phyloP scores from a whole-genome alignment of 306 rosid species.

The Dryas drummondii region DNA sequence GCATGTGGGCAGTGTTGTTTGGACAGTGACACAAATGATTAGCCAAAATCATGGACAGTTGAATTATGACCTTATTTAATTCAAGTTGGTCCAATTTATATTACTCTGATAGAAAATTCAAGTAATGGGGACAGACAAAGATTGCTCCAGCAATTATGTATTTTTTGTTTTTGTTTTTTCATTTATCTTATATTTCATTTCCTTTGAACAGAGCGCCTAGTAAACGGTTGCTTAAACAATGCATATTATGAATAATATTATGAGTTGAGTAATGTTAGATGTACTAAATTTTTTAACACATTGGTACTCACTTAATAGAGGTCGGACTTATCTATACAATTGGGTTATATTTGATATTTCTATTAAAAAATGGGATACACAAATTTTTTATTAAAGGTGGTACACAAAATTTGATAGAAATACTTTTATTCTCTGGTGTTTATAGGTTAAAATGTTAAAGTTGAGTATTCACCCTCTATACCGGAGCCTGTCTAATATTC shows the following conservation, averaged over 20 bases:
- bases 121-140: conserved; percentile 5
- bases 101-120: neutral
- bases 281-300: too few relatives aligned
- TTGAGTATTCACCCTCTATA: conserved; percentile 16
- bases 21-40: conserved; percentile 20
- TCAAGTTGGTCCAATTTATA: conserved; percentile 8
- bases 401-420: too few relatives aligned
- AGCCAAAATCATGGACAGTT: neutral
- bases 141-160: conserved; percentile 16
- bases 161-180: neutral
- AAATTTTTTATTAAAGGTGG: too few relatives aligned
- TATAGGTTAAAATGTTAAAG: neutral
- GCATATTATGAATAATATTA: too few relatives aligned
- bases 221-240: neutral
- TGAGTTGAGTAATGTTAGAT: too few relatives aligned
- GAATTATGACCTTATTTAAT: conserved; percentile 1
- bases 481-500: conserved; percentile 18
- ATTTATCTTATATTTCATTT: neutral
- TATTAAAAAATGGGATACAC: too few relatives aligned
- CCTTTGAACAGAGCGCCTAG: neutral
- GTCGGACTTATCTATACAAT: too few relatives aligned
- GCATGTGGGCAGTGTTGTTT: conserved; percentile 20
- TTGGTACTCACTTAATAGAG: too few relatives aligned
- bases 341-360: too few relatives aligned
- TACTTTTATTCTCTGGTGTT: neutral